Percentiles rank a stretch among this genome's conserved stretches.
Evolutionary conservation across 331 rosid species (phyloP).

Genomic region (Cydonia oblonga): DNA sequence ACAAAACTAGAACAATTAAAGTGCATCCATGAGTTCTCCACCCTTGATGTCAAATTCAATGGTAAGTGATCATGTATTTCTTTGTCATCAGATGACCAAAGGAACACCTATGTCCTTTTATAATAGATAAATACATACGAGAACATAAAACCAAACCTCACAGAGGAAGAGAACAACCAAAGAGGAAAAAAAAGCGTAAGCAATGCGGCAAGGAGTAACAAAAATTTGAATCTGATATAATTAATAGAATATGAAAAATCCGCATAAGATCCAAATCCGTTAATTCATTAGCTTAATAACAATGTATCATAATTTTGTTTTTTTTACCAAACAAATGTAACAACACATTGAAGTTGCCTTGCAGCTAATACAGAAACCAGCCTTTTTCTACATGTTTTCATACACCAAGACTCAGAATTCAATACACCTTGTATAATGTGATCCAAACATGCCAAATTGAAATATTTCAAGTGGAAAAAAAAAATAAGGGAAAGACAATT

Average conservation of each 20-base stretch:
- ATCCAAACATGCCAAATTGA: neutral
- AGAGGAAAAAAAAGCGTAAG: neutral
- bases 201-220: neutral
- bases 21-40: neutral
- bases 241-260: no score
- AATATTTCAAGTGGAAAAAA: neutral
- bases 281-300: no score
- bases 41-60: neutral
- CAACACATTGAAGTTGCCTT: no score
- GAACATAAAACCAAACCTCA: neutral
- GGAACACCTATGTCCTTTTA: neutral
- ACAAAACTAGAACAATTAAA: no score
- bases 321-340: no score
- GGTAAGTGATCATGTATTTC: neutral
- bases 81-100: neutral
- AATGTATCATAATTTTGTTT: no score
- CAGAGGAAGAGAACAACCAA: neutral
- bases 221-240: no score
- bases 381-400: neutral
- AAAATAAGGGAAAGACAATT: neutral
- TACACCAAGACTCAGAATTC: neutral
- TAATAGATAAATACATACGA: no score
- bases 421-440: neutral
- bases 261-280: neutral
- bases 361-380: no score